Percentiles rank a stretch among this genome's conserved stretches.
These are phyloP conservation scores for Alternaria sp. DNA, from an alignment of 2,329 filamentous ascomycete genomes.

Conservation along the genomic window DNA sequence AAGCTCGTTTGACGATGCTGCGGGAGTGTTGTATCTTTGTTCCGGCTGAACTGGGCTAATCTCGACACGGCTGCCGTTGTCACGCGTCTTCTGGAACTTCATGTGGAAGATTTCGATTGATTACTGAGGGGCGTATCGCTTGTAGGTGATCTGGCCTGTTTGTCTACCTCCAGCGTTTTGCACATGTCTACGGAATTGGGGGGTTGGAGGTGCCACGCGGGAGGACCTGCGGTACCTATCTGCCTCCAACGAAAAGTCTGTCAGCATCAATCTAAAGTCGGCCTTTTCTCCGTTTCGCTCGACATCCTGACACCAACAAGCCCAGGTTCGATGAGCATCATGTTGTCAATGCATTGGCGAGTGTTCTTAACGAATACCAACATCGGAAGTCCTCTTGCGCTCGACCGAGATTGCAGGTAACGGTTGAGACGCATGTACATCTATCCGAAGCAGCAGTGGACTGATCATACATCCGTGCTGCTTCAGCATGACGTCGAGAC, in stretches of 20 bases:
- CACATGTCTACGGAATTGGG: not conserved
- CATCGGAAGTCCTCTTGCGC: not conserved
- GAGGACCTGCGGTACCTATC: conserved; percentile 8
- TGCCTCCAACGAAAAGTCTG: not conserved
- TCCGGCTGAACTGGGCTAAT: conserved; percentile 20
- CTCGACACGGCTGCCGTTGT: not conserved
- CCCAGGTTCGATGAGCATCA: not conserved
- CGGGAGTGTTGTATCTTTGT: conserved; percentile 18
- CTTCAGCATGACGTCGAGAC: not conserved
- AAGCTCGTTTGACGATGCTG: conserved; percentile 8
- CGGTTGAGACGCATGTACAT: not conserved
- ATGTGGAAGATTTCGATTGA: not conserved
- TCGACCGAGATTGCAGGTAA: not conserved
- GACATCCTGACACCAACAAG: not conserved
- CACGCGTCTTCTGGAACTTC: not conserved
- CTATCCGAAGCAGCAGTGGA: not conserved
- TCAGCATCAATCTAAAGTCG: not conserved
- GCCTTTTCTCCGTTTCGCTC: not conserved
- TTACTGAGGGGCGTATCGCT: conserved; percentile 1
- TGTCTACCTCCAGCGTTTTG: not conserved
- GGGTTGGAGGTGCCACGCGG: not conserved
- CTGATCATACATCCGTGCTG: not conserved
- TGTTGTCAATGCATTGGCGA: not conserved
- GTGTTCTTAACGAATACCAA: not conserved
- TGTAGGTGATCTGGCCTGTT: not conserved